Evolutionary conservation across 148 eudicot genomes (phyloP).

Genomic region (Simmondsia chinensis): DNA sequence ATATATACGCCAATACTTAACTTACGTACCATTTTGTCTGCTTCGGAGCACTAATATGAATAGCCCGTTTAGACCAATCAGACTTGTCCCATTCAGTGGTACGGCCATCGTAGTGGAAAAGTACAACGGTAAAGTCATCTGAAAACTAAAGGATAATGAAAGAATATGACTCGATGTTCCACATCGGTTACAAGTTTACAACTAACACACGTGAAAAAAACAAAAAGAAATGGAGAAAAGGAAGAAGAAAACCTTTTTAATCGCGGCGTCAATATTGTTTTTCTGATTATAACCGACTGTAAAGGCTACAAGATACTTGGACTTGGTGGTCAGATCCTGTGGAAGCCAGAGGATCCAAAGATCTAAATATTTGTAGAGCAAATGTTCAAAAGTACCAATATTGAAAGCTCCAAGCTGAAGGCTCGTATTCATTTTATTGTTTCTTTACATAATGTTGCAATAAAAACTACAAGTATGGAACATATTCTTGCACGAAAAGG

Average conservation of each 20-base stretch:
- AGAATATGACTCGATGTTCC: neutral
- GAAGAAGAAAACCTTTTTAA: slow-evolving; percentile 50
- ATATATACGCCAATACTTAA: no score
- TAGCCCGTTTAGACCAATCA: slow-evolving; percentile 80
- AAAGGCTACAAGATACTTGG: slow-evolving; percentile 67
- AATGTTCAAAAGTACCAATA: no score
- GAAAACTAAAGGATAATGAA: slow-evolving; percentile 46
- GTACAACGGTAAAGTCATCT: slow-evolving; percentile 58
- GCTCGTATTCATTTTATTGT: no score
- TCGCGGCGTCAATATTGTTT: slow-evolving; percentile 48
- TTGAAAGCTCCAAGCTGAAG: no score
- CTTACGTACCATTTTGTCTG: slow-evolving; percentile 75
- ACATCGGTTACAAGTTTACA: neutral
- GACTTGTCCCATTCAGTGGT: slow-evolving; percentile 75
- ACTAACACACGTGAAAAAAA: neutral
- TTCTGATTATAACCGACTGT: slow-evolving; percentile 66
- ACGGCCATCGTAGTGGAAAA: slow-evolving; percentile 77
- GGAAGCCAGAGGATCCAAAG: slow-evolving; percentile 13
- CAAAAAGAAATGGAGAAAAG: neutral
- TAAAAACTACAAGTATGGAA: no score
- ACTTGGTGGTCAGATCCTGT: slow-evolving; percentile 53
- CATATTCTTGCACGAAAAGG: no score
- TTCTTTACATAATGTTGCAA: no score
- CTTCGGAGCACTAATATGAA: slow-evolving; percentile 62
- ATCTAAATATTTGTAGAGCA: no score